phyloP scores from a whole-genome alignment of 345 rosid species.

The Crucihimalaya himalaica region DNA sequence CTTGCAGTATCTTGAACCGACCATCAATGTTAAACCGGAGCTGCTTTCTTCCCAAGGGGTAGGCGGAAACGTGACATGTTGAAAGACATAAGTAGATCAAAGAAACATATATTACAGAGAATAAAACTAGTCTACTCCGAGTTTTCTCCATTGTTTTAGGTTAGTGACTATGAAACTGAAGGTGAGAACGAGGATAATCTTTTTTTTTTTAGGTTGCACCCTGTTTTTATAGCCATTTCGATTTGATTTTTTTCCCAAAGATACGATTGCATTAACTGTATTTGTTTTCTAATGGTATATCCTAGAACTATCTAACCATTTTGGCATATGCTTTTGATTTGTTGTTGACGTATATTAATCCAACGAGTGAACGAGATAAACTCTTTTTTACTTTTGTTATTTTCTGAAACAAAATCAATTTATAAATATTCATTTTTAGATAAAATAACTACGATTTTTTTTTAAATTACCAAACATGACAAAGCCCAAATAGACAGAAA shows the following conservation, averaged over 20 bases:
- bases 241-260: background rate
- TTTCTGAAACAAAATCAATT: background rate
- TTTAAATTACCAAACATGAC: background rate
- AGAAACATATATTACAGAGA: conserved; percentile 9
- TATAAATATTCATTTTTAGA: background rate
- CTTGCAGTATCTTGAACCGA: conserved; percentile 82
- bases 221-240: conserved; percentile 15
- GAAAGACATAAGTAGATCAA: conserved; percentile 29
- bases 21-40: conserved; percentile 62
- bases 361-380: background rate
- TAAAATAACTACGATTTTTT: background rate
- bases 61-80: conserved; percentile 21
- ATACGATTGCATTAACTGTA: conserved; percentile 1
- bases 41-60: conserved; percentile 21
- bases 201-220: background rate
- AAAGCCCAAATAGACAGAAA: background rate
- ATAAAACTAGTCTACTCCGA: background rate
- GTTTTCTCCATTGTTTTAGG: conserved; percentile 23
- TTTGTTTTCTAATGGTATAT: conserved; percentile 25
- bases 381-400: background rate
- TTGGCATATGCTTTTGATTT: conserved; percentile 23
- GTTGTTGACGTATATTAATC: background rate
- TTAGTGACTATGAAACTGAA: background rate
- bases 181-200: background rate
- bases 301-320: conserved; percentile 9